These are phyloP conservation scores for Xylaria scruposa DNA, from an alignment of 495 filamentous ascomycete genomes.

Conservation along the genomic window DNA sequence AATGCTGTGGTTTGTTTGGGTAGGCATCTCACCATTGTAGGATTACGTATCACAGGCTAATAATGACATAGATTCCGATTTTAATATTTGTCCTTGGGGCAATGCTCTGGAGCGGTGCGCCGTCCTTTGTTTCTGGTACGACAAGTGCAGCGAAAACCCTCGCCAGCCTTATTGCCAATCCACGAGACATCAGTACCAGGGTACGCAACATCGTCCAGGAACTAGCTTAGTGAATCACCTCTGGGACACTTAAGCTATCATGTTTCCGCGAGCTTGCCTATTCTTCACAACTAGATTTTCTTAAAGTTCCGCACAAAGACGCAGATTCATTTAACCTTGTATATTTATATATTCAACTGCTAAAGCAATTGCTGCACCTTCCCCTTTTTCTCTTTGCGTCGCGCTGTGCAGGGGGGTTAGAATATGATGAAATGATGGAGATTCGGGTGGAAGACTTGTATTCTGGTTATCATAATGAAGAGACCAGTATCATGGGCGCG, in stretches of 20 bases:
- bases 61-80: conserved; percentile 37
- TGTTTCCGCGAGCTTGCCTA: neutral
- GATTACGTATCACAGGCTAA: conserved; percentile 25
- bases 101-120: conserved; percentile 67
- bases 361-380: neutral
- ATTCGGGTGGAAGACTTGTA: neutral
- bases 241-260: neutral
- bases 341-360: conserved; percentile 6
- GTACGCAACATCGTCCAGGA: conserved; percentile 23
- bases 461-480: conserved; percentile 2
- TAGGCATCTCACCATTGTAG: conserved; percentile 45
- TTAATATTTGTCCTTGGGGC: conserved; percentile 68
- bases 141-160: conserved; percentile 11
- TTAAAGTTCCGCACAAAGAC: neutral
- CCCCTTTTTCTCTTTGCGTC: neutral
- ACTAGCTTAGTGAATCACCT: neutral
- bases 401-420: neutral
- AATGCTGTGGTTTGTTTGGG: conserved; percentile 87
- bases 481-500: neutral
- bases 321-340: neutral
- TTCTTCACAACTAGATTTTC: neutral
- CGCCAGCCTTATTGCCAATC: conserved; percentile 27
- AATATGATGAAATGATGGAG: conserved; percentile 11
- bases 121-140: conserved; percentile 57
- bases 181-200: conserved; percentile 28